phyloP scores from a whole-genome alignment of 768 basidiomycete species.

The Lentinula sp. region DNA sequence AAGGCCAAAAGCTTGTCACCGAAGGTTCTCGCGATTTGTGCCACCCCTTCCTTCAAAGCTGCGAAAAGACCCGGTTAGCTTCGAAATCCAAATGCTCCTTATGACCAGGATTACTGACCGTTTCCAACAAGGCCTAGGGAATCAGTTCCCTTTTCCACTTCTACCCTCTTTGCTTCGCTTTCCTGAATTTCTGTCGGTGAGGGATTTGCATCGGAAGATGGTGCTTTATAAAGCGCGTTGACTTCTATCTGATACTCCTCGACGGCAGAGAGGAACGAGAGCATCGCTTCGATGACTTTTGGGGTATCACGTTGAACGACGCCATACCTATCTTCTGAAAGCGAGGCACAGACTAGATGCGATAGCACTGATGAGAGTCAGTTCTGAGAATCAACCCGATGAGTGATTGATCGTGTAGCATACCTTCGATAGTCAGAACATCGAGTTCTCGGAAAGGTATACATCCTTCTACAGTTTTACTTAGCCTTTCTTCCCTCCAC shows the following conservation, averaged over 20 bases:
- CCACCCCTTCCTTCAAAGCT: constrained; percentile 66
- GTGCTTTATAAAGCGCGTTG: constrained; percentile 29
- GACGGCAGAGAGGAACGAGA: constrained; percentile 58
- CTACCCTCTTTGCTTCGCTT: constrained; percentile 32
- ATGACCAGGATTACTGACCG: constrained; percentile 36
- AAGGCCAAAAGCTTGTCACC: constrained; percentile 70
- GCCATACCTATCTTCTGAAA: constrained; percentile 77
- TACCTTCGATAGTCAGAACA: constrained; percentile 57
- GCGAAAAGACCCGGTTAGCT: not conserved
- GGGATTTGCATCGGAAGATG: constrained; percentile 26
- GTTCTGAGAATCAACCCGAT: not conserved
- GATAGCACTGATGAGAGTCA: constrained; percentile 45
- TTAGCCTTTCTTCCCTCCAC: constrained; percentile 53
- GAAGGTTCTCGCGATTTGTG: constrained; percentile 64
- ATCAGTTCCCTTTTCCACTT: constrained; percentile 52
- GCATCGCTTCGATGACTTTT: constrained; percentile 69
- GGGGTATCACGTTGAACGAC: constrained; percentile 84
- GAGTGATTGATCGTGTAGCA: constrained; percentile 10
- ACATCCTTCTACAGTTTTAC: constrained; percentile 45
- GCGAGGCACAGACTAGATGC: constrained; percentile 61
- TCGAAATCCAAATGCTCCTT: not conserved
- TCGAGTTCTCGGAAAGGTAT: constrained; percentile 61
- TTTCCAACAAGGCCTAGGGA: constrained; percentile 47
- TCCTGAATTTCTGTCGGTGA: constrained; percentile 28
- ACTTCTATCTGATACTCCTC: constrained; percentile 61